These are phyloP conservation scores for Fusarium clavum DNA, from an alignment of 2,329 filamentous ascomycete genomes.

Conservation along the genomic window DNA sequence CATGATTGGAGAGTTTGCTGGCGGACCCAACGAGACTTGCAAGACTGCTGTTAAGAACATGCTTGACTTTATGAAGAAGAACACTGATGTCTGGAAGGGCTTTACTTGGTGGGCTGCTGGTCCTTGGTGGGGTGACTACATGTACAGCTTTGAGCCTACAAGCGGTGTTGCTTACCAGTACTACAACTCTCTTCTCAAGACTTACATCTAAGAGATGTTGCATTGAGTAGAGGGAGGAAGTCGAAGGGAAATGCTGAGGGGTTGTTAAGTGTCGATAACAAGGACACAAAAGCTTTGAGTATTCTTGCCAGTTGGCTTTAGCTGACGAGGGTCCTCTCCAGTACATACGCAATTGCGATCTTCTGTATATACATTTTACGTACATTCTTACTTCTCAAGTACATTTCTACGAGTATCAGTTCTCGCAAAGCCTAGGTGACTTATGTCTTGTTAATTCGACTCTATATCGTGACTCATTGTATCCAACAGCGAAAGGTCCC, in stretches of 20 bases:
- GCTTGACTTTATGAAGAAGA: conserved; percentile 64
- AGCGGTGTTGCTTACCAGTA: conserved; percentile 56
- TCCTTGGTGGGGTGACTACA: conserved; percentile 68
- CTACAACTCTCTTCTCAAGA: conserved; percentile 45
- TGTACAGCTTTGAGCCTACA: conserved; percentile 61
- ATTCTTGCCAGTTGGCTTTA: rapidly evolving
- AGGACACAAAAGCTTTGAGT: background rate
- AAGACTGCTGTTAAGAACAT: conserved; percentile 63
- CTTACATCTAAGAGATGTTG: conserved; percentile 17
- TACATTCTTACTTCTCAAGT: background rate
- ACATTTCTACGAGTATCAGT: no score
- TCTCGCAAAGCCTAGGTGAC: no score
- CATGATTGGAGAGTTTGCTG: conserved; percentile 68
- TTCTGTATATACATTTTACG: background rate
- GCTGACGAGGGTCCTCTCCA: background rate
- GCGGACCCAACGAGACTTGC: conserved; percentile 64
- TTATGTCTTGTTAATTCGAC: no score
- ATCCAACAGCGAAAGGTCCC: no score
- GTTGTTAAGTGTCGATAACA: background rate
- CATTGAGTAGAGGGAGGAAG: no score
- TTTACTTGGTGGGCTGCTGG: conserved; percentile 69
- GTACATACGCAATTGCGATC: background rate
- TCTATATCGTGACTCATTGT: rapidly evolving
- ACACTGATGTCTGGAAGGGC: conserved; percentile 69
- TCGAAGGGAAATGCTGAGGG: rapidly evolving